A percentile compares a stretch with the other conserved stretches of the same genome.
These are phyloP conservation scores for Alternaria sp. DNA, from an alignment of 2,329 filamentous ascomycete species.

Conservation along the genomic window DNA sequence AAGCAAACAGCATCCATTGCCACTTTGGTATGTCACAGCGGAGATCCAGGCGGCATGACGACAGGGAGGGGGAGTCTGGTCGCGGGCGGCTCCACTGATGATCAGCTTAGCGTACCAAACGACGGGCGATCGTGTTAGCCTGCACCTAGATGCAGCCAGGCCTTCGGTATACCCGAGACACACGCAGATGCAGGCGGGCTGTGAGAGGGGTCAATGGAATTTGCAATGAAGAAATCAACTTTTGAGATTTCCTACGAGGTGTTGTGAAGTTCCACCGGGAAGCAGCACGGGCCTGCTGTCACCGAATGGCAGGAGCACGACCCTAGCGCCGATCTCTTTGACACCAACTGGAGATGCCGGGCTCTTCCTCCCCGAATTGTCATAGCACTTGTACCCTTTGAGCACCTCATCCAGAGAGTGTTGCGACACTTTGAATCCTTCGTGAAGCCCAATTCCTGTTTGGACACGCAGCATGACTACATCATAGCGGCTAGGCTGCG, in stretches of 20 bases:
- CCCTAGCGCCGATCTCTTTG: conserved; percentile 20
- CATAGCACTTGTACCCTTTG: neutral
- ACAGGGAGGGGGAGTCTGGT: conserved; percentile 18
- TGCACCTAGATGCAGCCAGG: conserved; percentile 10
- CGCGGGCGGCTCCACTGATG: conserved; percentile 24
- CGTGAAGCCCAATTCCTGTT: conserved; percentile 6
- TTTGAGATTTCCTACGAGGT: neutral
- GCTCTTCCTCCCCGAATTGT: neutral
- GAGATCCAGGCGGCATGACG: conserved; percentile 29
- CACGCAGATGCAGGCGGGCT: neutral
- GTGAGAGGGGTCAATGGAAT: neutral
- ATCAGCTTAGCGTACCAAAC: conserved; percentile 24
- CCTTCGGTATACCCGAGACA: conserved; percentile 11
- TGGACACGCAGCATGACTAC: conserved; percentile 9
- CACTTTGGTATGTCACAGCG: conserved; percentile 9
- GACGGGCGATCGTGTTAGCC: conserved; percentile 3
- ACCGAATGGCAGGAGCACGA: conserved; percentile 12
- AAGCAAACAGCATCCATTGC: neutral
- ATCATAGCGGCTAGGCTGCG: conserved; percentile 8
- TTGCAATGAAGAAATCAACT: neutral
- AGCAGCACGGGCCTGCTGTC: conserved; percentile 11
- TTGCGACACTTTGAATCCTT: neutral
- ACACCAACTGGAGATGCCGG: neutral
- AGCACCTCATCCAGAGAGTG: neutral
- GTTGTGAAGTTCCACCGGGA: neutral